Evolutionary conservation across 768 basidiomycete species (phyloP), one percentile per base, ranked within the genome.

Genomic region (Leccinum disarticulatum): DNA sequence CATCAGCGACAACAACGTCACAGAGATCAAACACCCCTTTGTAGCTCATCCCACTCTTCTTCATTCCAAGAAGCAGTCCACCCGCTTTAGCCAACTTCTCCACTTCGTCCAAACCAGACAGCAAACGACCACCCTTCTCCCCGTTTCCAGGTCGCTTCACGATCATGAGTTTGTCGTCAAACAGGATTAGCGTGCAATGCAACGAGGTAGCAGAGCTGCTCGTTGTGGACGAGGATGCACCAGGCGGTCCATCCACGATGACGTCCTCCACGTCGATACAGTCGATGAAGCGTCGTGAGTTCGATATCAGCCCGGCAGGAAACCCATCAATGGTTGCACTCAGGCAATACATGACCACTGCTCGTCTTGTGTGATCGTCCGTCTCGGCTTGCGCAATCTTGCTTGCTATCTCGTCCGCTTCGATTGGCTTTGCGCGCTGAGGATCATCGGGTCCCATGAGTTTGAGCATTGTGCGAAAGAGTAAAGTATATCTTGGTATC

Each of bases 191-290:
- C 3, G 91, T 92, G 73, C 91, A 95, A 68, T 93, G 89, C 17
- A 96, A 80, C 1, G 82, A 77, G 2, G 76, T 81, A 1, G 74
- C 67, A 2, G 79, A 74, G 7, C 74, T 66, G 55, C 77, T 79
- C 13, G 78, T 75, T 35, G 80, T 67, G 9, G 71, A 74, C 17
- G 81, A 80, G 53, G 83, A 80, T 28, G 78, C 64, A 28, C 77
- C 76, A 1, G 62, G 56, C 4, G 67, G 66, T 3, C 78, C 72
- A 56, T 88, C 88, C 27, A 80, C 73, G 43, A 86, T 69, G 35
- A 84, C 72, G 68, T 98, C 97, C 68, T 95, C 93, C 6, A 95
- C 92, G 70, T 98, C 97, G 64, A 98, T 88, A 59, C 88, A 93
- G 70, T 95, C 95, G 58, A 98, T 83, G 69, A 91, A 96, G 38